Evolutionary conservation across 2,329 filamentous ascomycete species (phyloP).

Genomic region (Cercospora zeina): DNA sequence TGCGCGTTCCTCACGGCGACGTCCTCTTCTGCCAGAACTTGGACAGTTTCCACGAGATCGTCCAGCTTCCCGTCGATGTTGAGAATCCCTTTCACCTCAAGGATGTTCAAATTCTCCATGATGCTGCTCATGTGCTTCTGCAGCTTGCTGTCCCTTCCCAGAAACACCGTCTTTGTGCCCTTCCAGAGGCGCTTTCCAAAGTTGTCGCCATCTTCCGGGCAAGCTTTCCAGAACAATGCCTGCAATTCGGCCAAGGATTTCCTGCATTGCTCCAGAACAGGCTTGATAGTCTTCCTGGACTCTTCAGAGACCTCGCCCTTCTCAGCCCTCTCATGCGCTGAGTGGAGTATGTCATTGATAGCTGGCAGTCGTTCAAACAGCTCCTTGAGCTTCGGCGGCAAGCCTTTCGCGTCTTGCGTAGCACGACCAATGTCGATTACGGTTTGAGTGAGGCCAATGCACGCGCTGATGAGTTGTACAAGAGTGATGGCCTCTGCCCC

Average conservation of each 20-base stretch:
- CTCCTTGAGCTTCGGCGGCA: not conserved
- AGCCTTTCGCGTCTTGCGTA: not conserved
- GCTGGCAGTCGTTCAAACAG: not conserved
- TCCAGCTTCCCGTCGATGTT: not conserved
- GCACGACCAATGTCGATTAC: not conserved
- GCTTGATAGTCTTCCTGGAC: not conserved
- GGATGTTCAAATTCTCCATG: not conserved
- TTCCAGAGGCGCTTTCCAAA: not conserved
- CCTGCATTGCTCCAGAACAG: not conserved
- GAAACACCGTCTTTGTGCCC: not conserved
- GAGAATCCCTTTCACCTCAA: not conserved
- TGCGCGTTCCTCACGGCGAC: not conserved
- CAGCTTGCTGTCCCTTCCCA: not conserved
- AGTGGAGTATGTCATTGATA: not conserved
- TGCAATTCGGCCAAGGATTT: accelerated
- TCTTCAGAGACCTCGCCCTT: not conserved
- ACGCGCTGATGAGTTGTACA: not conserved
- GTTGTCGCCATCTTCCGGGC: not conserved
- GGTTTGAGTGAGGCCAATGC: not conserved
- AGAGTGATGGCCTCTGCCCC: not conserved
- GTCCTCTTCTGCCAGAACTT: not conserved
- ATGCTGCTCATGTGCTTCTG: not conserved
- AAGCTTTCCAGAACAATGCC: not conserved
- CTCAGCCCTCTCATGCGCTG: not conserved
- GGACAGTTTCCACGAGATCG: not conserved